A percentile compares a stretch with the other conserved stretches of the same genome.
These are phyloP conservation scores for Cyberlindnera maritima DNA, from an alignment of 805 yeast genomes.

Conservation along the genomic window DNA sequence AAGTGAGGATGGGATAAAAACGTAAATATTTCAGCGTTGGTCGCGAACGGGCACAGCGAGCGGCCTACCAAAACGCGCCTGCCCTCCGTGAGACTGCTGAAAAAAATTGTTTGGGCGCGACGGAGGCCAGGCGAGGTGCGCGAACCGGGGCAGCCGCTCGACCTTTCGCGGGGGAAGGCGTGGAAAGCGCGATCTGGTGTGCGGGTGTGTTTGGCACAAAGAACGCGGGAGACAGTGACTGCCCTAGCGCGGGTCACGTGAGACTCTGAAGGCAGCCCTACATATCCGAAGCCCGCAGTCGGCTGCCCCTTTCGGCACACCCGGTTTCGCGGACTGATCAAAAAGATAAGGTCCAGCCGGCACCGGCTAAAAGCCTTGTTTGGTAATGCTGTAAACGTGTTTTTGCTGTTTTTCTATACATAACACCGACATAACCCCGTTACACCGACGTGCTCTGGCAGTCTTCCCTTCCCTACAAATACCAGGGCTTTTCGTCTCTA, in stretches of 20 bases:
- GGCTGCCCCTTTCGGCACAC: too few relatives aligned
- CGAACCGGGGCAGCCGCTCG: neutral
- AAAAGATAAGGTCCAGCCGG: conserved; percentile 5
- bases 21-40: conserved; percentile 24
- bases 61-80: neutral
- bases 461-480: neutral
- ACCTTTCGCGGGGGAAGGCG: neutral
- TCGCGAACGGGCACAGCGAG: conserved; percentile 12
- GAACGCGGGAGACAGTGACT: conserved; percentile 6
- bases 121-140: neutral
- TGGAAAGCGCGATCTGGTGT: conserved; percentile 1
- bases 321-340: conserved; percentile 1
- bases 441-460: neutral
- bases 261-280: too few relatives aligned
- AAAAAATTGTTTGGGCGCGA: conserved; percentile 9
- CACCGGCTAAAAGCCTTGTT: neutral
- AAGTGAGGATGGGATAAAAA: conserved; percentile 7
- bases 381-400: neutral
- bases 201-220: conserved; percentile 5
- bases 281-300: too few relatives aligned
- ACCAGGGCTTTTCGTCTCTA: neutral
- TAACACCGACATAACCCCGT: neutral
- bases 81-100: conserved; percentile 14
- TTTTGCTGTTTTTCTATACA: neutral
- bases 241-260: conserved; percentile 6